Conservation (phyloP, 1,284 basidiomycete genomes). For the Mycosarcoma maydis region DNA sequence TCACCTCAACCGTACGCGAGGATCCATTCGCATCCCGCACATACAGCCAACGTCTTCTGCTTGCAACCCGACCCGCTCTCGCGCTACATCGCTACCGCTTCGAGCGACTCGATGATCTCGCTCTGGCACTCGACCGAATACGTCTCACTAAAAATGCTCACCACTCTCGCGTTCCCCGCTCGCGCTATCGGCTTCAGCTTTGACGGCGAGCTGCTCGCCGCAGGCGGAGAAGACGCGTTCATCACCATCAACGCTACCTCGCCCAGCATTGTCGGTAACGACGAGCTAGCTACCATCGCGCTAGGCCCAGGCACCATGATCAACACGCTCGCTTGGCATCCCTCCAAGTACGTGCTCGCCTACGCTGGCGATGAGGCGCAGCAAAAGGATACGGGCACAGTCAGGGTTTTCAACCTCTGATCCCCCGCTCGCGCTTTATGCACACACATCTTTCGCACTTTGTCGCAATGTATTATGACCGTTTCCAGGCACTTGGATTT, state of each 20-base stretch:
- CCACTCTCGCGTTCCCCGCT: constrained; percentile 40
- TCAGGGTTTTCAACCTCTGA: constrained; percentile 24
- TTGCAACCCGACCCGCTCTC: constrained; percentile 50
- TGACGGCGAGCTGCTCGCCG: constrained; percentile 61
- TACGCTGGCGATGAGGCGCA: constrained; percentile 54
- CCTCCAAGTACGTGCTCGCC: constrained; percentile 47
- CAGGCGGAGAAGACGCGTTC: constrained; percentile 57
- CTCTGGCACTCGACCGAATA: constrained; percentile 52
- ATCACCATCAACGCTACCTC: constrained; percentile 37
- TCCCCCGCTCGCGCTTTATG: no score
- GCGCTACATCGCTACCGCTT: constrained; percentile 53
- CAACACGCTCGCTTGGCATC: constrained; percentile 58
- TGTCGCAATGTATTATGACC: no score
- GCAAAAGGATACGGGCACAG: constrained; percentile 14
- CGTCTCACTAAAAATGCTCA: constrained; percentile 37
- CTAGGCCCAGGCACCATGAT: constrained; percentile 23
- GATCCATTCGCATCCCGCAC: constrained; percentile 37
- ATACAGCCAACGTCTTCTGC: constrained; percentile 60
- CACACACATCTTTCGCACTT: no score
- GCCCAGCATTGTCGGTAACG: neutral
- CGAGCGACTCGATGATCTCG: constrained; percentile 48
- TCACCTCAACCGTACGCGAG: neutral
- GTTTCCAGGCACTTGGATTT: no score
- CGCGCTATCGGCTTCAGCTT: constrained; percentile 57
- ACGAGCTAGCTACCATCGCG: constrained; percentile 38